phyloP scores from a whole-genome alignment of 352 stramenopile species.

The Plasmopara viticola region DNA sequence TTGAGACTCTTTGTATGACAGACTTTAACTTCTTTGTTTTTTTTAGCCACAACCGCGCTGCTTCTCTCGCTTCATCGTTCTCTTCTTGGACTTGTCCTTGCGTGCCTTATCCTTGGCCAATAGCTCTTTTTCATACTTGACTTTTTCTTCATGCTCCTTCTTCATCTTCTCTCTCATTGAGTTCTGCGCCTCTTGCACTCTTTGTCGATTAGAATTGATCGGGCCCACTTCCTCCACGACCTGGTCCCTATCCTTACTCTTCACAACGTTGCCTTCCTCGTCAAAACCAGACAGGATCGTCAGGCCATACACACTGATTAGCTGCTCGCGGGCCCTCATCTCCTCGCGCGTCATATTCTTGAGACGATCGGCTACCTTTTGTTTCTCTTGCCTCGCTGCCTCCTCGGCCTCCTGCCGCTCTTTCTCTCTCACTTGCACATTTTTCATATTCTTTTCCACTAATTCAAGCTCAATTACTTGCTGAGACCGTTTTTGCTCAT shows the following conservation, averaged over 20 bases:
- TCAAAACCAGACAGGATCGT: conserved; percentile 76
- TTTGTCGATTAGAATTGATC: conserved; percentile 48
- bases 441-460: conserved; percentile 42
- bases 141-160: conserved; percentile 64
- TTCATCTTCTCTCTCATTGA: conserved; percentile 66
- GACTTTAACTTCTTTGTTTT: not conserved
- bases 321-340: conserved; percentile 59
- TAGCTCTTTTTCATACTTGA: conserved; percentile 63
- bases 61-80: conserved; percentile 67
- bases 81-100: conserved; percentile 71
- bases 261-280: conserved; percentile 78
- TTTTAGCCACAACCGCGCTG: conserved; percentile 54
- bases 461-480: conserved; percentile 32
- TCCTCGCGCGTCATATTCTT: conserved; percentile 79
- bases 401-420: conserved; percentile 55
- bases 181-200: conserved; percentile 45
- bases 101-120: conserved; percentile 56
- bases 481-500: conserved; percentile 27
- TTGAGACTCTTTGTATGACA: not conserved
- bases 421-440: conserved; percentile 49
- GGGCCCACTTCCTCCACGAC: conserved; percentile 23
- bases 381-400: conserved; percentile 45
- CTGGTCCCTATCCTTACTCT: conserved; percentile 66
- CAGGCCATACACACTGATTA: conserved; percentile 78
- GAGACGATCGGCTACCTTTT: conserved; percentile 46